Evolutionary conservation across 768 basidiomycete genomes (phyloP), one percentile per base, ranked within the genome.

Genomic region (Vishniacozyma victoriae): DNA sequence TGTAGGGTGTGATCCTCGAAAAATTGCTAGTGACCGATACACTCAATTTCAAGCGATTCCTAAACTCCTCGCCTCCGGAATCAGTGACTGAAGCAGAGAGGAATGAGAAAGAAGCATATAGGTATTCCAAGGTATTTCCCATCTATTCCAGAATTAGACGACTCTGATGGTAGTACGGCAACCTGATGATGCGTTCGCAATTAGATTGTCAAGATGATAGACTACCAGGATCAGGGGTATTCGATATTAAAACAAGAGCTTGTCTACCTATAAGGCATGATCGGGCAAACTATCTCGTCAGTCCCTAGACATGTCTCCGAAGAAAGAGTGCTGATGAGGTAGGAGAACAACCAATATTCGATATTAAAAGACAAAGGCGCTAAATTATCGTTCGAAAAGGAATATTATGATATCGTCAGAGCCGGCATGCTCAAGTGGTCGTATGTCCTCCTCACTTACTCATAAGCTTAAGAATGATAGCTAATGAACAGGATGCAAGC

Each of bases 241-340:
- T 99, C 59, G 93, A 99, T 67, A 82, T 97, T 73, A 99, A 99
- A 72, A 96, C 93, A 0, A 80, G 93, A 39, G 91, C 90, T 0
- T 85, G 83, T 25, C 71, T 88, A 20, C 81, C 87, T 0, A 82
- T 96, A 38, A 82, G 93, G 1, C 75, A 86, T 66, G 93, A 97
- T 67, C 73, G 85, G 11, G 75, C 89, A 45, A 96, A 97, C 69
- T 86, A 80, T 57, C 78, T 81, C 73, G 86, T 86, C 43, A 25
- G 71, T 46, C 7, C 36, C 44, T 18, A 23, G 18, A 38, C 35
- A 29, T 4, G 6, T 41, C 5, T 41, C 23, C n/a, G 16, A 20
- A 22, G 44, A 35, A 18, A 9, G 11, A 14, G 45, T 37, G 35
- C 45, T 44, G 16, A 50, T 27, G 16, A 14, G n/a, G 15, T 48